Conservation (phyloP, 1,284 basidiomycete species). For the Trichosporon inkin region DNA sequence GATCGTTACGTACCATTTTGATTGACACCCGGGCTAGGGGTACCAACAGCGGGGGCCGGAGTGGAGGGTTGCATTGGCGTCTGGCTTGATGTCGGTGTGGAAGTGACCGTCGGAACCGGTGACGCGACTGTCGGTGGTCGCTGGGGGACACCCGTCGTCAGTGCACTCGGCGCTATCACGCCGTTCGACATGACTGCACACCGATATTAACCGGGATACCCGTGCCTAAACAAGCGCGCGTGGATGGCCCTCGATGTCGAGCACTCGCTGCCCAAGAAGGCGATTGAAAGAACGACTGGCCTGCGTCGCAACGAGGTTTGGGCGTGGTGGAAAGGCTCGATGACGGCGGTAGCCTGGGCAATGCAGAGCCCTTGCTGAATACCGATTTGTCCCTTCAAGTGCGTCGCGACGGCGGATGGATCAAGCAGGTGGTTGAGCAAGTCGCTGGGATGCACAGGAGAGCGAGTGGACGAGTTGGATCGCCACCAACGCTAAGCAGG, state of each 20-base stretch:
- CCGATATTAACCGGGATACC: not conserved
- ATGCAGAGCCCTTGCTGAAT: not conserved
- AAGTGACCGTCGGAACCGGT: constrained; percentile 1
- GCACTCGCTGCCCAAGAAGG: not conserved
- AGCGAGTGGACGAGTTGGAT: constrained; percentile 5
- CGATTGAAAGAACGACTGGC: not conserved
- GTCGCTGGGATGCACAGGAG: not conserved
- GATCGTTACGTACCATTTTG: constrained; percentile 16
- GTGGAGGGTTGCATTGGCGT: constrained; percentile 1
- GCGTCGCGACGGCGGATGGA: not conserved
- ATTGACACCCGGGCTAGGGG: constrained; percentile 10
- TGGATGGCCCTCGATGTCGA: constrained; percentile 1
- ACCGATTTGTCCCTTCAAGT: not conserved
- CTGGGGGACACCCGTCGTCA: not conserved
- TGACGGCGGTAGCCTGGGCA: not conserved
- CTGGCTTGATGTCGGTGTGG: not conserved
- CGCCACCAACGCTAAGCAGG: not conserved
- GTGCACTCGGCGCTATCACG: constrained; percentile 9
- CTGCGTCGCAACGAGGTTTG: not conserved
- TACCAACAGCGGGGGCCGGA: not conserved
- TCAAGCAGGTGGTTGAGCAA: not conserved
- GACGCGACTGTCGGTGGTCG: constrained; percentile 1
- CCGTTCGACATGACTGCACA: constrained; percentile 16
- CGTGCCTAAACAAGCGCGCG: not conserved
- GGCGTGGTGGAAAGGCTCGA: not conserved